Conservation (phyloP, 129 eudicot species). For the Heracleum sosnowskyi region DNA sequence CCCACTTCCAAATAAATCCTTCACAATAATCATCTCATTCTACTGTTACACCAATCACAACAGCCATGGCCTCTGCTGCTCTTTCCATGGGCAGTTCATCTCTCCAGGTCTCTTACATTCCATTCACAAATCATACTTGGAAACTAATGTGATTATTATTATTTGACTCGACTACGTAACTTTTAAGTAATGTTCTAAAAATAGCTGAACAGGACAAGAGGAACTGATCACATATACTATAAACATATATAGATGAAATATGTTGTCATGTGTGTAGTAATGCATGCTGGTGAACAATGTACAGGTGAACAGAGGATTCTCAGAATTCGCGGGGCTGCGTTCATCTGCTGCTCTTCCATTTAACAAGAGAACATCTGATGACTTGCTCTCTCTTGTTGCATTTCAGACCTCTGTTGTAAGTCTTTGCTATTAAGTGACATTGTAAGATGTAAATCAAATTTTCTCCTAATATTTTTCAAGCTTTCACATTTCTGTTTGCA, state of each 20-base stretch:
- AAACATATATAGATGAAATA: too few species aligned
- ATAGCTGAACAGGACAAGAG: not conserved
- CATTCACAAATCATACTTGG: not conserved
- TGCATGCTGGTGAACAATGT: not conserved
- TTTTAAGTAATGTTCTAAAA: not conserved
- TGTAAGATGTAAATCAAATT: not conserved
- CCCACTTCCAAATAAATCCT: slow-evolving; percentile 18
- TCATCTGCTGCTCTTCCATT: slow-evolving; percentile 55
- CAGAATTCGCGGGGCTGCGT: slow-evolving; percentile 74
- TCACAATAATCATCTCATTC: slow-evolving; percentile 10
- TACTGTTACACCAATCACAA: not conserved
- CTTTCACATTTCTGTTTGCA: not conserved
- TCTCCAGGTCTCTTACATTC: slow-evolving; percentile 38
- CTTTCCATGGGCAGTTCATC: slow-evolving; percentile 68
- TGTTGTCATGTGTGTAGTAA: not conserved
- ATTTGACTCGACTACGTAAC: not conserved
- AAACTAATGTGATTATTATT: not conserved
- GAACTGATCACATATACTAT: not conserved
- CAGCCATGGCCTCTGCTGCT: slow-evolving; percentile 56
- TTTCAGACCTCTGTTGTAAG: slow-evolving; percentile 82
- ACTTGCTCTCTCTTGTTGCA: slow-evolving; percentile 55
- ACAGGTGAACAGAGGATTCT: slow-evolving; percentile 60
- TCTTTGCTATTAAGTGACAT: slow-evolving; percentile 1
- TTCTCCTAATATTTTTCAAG: not conserved
- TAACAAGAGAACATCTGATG: slow-evolving; percentile 51